A percentile compares a stretch with the other conserved stretches of the same genome.
phyloP scores from a whole-genome alignment of 1,139 yeast genomes.

The Blastobotrys apis region DNA sequence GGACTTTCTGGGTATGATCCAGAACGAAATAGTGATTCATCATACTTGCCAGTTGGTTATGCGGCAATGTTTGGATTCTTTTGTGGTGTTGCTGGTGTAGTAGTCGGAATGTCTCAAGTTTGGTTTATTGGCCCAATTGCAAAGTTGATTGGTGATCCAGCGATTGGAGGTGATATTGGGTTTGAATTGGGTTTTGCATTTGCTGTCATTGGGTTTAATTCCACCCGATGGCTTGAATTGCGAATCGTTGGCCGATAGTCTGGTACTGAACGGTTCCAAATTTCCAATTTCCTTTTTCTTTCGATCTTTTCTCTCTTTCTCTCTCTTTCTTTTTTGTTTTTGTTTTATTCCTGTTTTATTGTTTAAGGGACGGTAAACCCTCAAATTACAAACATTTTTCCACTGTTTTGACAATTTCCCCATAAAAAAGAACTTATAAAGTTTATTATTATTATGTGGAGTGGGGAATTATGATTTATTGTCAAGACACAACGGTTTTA shows the following conservation, averaged over 20 bases:
- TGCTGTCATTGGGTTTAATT: slow-evolving; percentile 59
- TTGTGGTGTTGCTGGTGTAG: slow-evolving; percentile 83
- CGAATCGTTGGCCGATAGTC: slow-evolving; percentile 30
- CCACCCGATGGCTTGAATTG: slow-evolving; percentile 60
- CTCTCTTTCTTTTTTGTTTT: background rate
- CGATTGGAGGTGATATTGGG: slow-evolving; percentile 78
- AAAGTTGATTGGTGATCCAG: slow-evolving; percentile 48
- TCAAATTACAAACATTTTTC: too few relatives aligned
- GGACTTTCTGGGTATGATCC: slow-evolving; percentile 56
- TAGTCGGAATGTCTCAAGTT: slow-evolving; percentile 76
- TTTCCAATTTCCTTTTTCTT: background rate
- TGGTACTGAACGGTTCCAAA: too few relatives aligned
- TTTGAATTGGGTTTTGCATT: slow-evolving; percentile 73
- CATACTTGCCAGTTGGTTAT: slow-evolving; percentile 62
- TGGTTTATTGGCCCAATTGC: slow-evolving; percentile 79
- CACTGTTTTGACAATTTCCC: too few relatives aligned
- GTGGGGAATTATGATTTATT: too few relatives aligned
- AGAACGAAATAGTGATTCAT: slow-evolving; percentile 53
- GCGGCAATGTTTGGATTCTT: slow-evolving; percentile 77
- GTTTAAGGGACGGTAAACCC: too few relatives aligned
- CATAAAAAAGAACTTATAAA: too few relatives aligned
- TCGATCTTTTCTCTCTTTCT: background rate
- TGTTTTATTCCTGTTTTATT: too few relatives aligned
- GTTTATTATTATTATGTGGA: too few relatives aligned
- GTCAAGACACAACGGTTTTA: too few relatives aligned